phyloP scores from a whole-genome alignment of 345 rosid species.

The Linum usitatissimum region DNA sequence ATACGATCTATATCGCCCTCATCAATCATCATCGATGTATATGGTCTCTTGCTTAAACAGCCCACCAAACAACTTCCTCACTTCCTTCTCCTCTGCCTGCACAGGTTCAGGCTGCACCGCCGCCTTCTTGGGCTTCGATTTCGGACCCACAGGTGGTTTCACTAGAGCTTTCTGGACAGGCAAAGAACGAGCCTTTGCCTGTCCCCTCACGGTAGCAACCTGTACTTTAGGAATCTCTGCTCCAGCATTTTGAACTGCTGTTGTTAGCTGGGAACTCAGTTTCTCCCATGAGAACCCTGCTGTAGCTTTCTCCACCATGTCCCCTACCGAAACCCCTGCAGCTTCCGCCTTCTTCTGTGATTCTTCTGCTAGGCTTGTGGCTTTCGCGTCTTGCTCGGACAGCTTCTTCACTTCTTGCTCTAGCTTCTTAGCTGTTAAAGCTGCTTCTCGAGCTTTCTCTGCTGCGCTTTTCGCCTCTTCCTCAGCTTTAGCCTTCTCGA shows the following conservation, averaged over 20 bases:
- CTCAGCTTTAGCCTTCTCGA: conserved; percentile 55
- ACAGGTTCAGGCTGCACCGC: conserved; percentile 22
- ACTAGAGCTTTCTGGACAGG: conserved; percentile 48
- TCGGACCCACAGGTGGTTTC: conserved; percentile 22
- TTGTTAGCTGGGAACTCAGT: conserved; percentile 50
- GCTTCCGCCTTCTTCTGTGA: conserved; percentile 51
- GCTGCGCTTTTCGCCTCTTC: conserved; percentile 50
- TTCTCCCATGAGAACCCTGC: conserved; percentile 65
- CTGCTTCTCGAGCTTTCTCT: conserved; percentile 52
- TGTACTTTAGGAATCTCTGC: conserved; percentile 40
- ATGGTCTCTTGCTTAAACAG: conserved; percentile 86
- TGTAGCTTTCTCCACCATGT: conserved; percentile 50
- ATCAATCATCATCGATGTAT: conserved; percentile 67
- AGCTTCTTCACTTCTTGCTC: conserved; percentile 44
- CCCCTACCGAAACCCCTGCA: conserved; percentile 38
- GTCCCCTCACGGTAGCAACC: conserved; percentile 83
- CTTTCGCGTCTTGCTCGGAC: conserved; percentile 42
- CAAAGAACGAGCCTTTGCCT: conserved; percentile 62
- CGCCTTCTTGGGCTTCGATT: conserved; percentile 19
- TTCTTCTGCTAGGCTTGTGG: conserved; percentile 48
- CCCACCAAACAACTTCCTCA: conserved; percentile 79
- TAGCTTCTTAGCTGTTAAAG: conserved; percentile 38
- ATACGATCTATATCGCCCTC: not conserved
- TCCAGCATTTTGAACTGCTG: conserved; percentile 33
- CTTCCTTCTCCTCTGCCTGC: conserved; percentile 38